phyloP scores from a whole-genome alignment of 1,284 basidiomycete species.

The Malassezia dermatis region DNA sequence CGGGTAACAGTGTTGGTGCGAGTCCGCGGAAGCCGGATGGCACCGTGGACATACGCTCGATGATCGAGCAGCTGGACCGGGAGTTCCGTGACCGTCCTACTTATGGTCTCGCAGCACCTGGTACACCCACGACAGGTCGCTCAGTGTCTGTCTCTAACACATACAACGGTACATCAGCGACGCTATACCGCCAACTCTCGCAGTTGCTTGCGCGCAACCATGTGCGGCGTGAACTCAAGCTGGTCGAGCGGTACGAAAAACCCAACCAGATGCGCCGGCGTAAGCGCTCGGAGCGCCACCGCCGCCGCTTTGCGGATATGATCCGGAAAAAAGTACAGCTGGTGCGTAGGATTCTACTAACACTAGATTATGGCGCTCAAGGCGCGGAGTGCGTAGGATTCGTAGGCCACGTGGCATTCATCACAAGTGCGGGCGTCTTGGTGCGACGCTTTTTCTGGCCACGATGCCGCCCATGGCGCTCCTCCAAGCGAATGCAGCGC shows the following conservation, averaged over 20 bases:
- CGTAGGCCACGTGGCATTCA: background rate
- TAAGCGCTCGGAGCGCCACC: conserved; percentile 40
- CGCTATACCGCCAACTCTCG: conserved; percentile 15
- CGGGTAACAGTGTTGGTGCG: background rate
- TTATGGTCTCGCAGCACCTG: conserved; percentile 1
- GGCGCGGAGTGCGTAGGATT: conserved; percentile 29
- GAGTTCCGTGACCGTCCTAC: conserved; percentile 16
- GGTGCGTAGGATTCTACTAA: conserved; percentile 21
- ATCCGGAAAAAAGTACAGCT: conserved; percentile 44
- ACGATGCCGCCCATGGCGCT: background rate
- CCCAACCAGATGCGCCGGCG: conserved; percentile 42
- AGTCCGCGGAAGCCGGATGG: background rate
- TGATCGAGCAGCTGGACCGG: conserved; percentile 10
- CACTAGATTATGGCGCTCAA: conserved; percentile 40
- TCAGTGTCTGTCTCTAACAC: conserved; percentile 4
- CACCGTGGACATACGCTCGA: background rate
- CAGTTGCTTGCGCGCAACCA: conserved; percentile 24
- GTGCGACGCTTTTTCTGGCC: background rate
- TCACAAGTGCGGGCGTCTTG: background rate
- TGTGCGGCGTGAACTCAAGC: conserved; percentile 33
- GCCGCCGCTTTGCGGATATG: conserved; percentile 44
- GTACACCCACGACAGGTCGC: conserved; percentile 14
- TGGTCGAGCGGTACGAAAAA: conserved; percentile 43
- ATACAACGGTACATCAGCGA: conserved; percentile 4
- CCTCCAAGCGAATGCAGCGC: background rate